Evolutionary conservation across 768 basidiomycete species (phyloP).

Genomic region (Sarcodon sp.): DNA sequence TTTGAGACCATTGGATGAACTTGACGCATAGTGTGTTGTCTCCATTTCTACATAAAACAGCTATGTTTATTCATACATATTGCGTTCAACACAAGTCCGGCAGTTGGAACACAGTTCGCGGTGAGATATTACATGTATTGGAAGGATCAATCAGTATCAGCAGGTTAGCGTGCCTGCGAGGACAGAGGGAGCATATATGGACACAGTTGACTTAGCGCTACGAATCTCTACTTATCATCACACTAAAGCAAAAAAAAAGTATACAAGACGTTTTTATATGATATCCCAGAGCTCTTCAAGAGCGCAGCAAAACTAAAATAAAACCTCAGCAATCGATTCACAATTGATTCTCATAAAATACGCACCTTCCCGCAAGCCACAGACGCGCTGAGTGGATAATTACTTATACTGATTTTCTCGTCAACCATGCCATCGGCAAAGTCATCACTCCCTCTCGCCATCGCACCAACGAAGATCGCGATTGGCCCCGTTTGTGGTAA

Average conservation of each 20-base stretch:
- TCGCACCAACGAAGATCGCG: constrained; percentile 95
- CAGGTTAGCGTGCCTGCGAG: too few relatives aligned
- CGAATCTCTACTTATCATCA: too few relatives aligned
- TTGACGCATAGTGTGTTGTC: too few relatives aligned
- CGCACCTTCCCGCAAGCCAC: constrained; percentile 96
- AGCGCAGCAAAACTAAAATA: constrained; percentile 72
- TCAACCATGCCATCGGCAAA: constrained; percentile 94
- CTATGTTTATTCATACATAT: too few relatives aligned
- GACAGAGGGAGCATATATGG: too few relatives aligned
- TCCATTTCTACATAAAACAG: too few relatives aligned
- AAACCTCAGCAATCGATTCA: constrained; percentile 1
- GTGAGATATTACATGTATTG: too few relatives aligned
- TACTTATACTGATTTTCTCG: constrained; percentile 92
- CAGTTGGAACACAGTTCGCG: too few relatives aligned
- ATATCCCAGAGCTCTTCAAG: constrained; percentile 95
- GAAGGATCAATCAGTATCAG: too few relatives aligned
- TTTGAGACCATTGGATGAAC: too few relatives aligned
- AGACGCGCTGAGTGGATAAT: constrained; percentile 84
- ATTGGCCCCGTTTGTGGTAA: constrained; percentile 82
- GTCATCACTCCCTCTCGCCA: constrained; percentile 93
- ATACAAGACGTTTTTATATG: constrained; percentile 28
- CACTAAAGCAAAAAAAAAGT: background rate
- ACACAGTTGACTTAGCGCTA: too few relatives aligned
- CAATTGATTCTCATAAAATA: background rate
- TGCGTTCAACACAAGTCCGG: too few relatives aligned